Evolutionary conservation across 441 rosid genomes (phyloP).

Genomic region (Dalechampia spathulata): DNA sequence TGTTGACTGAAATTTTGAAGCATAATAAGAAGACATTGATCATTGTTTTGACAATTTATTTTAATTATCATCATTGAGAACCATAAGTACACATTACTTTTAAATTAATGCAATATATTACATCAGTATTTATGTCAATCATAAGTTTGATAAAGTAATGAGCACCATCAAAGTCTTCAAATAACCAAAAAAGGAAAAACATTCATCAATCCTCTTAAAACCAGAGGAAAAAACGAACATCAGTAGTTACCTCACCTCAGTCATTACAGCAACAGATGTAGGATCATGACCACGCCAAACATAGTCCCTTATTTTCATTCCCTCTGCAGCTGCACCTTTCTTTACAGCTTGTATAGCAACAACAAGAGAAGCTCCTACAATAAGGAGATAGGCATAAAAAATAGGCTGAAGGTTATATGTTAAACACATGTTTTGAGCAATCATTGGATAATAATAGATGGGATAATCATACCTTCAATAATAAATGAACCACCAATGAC

Average conservation of each 20-base stretch:
- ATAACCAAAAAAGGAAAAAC: too few species aligned
- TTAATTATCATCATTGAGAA: too few species aligned
- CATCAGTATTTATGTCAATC: too few species aligned
- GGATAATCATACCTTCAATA: conserved; percentile 64
- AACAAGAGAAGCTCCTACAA: conserved; percentile 83
- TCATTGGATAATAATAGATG: not conserved
- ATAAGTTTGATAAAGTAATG: too few species aligned
- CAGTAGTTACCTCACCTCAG: too few species aligned
- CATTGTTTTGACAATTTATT: too few species aligned
- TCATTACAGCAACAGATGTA: conserved; percentile 98
- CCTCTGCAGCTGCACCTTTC: conserved; percentile 96
- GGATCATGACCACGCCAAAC: conserved; percentile 99
- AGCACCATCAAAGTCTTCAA: too few species aligned
- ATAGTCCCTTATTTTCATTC: conserved; percentile 88
- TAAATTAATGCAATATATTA: too few species aligned
- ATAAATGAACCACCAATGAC: conserved; percentile 92
- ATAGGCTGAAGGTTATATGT: not conserved
- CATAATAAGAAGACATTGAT: too few species aligned
- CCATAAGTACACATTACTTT: too few species aligned
- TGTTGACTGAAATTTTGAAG: too few species aligned
- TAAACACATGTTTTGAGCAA: not conserved
- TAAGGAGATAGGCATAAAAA: conserved; percentile 4
- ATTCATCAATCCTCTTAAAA: not conserved
- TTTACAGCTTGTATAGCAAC: conserved; percentile 98
- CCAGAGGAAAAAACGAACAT: not conserved